These are phyloP conservation scores for Cordyceps fumosorosea DNA, from an alignment of 2,329 filamentous ascomycete species.

Conservation along the genomic window DNA sequence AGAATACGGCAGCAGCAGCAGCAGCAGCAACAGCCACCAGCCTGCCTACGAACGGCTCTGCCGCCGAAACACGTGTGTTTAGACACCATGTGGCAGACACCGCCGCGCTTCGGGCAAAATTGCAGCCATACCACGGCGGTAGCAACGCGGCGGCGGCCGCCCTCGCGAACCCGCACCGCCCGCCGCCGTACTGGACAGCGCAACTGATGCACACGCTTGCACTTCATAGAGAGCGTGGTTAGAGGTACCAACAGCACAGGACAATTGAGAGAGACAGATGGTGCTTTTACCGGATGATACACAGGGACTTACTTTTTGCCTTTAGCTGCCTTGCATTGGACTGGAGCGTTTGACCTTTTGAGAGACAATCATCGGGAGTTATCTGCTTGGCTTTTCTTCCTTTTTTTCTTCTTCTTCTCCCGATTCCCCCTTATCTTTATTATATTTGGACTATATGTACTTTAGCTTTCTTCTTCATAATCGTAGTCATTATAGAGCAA, in stretches of 20 bases:
- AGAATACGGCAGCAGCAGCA: constrained; percentile 8
- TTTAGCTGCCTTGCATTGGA: background rate
- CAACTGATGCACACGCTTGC: background rate
- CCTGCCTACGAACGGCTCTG: background rate
- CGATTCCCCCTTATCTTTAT: background rate
- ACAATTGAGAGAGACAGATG: background rate
- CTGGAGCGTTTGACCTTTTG: constrained; percentile 1
- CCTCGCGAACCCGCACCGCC: background rate
- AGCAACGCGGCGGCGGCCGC: background rate
- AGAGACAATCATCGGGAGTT: background rate
- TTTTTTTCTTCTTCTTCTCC: background rate
- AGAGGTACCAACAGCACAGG: constrained; percentile 6
- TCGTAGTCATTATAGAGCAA: constrained; percentile 3
- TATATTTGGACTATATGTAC: constrained; percentile 4
- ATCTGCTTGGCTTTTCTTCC: background rate
- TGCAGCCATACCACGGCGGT: background rate
- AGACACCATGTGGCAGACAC: background rate
- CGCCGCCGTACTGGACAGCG: background rate
- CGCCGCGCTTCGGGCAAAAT: background rate
- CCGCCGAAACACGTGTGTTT: background rate
- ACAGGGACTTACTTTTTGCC: background rate
- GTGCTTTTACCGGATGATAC: background rate
- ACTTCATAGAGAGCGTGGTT: background rate
- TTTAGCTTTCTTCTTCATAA: constrained; percentile 7
- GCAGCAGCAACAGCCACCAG: background rate